Base-by-base conservation (phyloP, 345 rosid species). In the Theobroma cacao region DNA sequence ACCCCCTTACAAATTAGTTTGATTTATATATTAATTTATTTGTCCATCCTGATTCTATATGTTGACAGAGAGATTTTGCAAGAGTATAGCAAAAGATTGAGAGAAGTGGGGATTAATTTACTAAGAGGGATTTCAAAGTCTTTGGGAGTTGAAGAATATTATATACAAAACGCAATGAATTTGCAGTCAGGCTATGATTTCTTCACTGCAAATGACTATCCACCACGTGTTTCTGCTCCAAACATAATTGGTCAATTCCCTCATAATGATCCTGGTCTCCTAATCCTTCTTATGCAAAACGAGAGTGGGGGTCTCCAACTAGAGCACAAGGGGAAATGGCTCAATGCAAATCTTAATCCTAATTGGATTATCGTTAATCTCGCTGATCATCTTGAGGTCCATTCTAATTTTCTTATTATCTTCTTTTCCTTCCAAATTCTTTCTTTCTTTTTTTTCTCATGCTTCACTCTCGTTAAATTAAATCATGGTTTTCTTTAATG, bases 381-480 rank as follows among this genome's bases (percentile, higher is more conserved):
- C 17, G 82, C 79, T 0, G 85, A 82, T 33, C 85, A 82, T 28
- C 60, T 82, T 3, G 85, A 82, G 82, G 85, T 82, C 47, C 13
- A 45, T 24, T 53, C 22, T 3, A 17, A 17, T 4, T 50, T 53
- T 7, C 1, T 38, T 5, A 5, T 38, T 38, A 38, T 38, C 7
- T 7, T 38, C 41, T 38, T 38, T 38, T 38, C 41, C 4, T 1
- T n/a, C n/a, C n/a, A n/a, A n/a, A n/a, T n/a, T n/a, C n/a, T n/a
- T n/a, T n/a, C n/a, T n/a, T n/a, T n/a, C n/a, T n/a, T n/a, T 8
- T 8, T 48, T 3, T 18, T 2, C 20, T 18, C 5, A 53, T 53
- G 26, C 26, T 20, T n/a, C 7, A 20, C 11, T 53, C 22, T n/a
- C n/a, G n/a, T n/a, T 40, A 34, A 38, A 0, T 50, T 17, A n/a